These are phyloP conservation scores for Pseudozyma sp. DNA, from an alignment of 1,284 basidiomycete genomes.

Conservation along the genomic window DNA sequence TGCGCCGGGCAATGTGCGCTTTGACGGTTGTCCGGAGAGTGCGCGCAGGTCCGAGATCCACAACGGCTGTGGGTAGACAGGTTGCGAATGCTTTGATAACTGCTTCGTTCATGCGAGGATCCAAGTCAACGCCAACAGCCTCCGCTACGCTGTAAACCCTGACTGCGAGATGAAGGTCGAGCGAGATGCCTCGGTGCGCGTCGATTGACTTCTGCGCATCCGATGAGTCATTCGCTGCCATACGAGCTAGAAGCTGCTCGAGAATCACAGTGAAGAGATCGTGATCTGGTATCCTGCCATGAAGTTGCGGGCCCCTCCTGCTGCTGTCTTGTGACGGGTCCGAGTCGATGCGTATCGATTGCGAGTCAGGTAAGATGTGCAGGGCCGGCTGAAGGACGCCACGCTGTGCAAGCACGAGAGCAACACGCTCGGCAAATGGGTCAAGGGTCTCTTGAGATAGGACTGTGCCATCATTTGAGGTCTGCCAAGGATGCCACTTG, in stretches of 20 bases:
- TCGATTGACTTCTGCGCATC: constrained; percentile 21
- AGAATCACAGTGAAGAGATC: constrained; percentile 36
- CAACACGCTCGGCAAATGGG: constrained; percentile 36
- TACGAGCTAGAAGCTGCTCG: constrained; percentile 26
- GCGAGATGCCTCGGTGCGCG: constrained; percentile 20
- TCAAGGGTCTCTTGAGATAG: constrained; percentile 26
- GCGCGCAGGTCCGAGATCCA: constrained; percentile 22
- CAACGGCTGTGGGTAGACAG: constrained; percentile 22
- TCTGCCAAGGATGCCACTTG: constrained; percentile 49
- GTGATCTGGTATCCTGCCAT: constrained; percentile 23
- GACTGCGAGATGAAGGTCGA: constrained; percentile 30
- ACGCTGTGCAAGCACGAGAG: constrained; percentile 41
- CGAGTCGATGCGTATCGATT: background rate
- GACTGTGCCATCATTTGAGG: constrained; percentile 2
- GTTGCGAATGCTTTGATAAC: constrained; percentile 27
- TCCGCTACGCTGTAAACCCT: constrained; percentile 26
- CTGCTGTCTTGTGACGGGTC: background rate
- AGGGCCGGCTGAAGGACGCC: constrained; percentile 36
- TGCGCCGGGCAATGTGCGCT: constrained; percentile 26
- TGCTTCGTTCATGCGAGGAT: constrained; percentile 28
- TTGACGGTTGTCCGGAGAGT: constrained; percentile 14
- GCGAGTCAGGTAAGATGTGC: constrained; percentile 26
- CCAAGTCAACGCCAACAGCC: constrained; percentile 16
- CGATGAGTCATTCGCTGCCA: background rate
- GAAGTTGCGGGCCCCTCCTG: background rate